phyloP scores from a whole-genome alignment of 192 early-diverging fungal genomes.

The Coemansia sp. region DNA sequence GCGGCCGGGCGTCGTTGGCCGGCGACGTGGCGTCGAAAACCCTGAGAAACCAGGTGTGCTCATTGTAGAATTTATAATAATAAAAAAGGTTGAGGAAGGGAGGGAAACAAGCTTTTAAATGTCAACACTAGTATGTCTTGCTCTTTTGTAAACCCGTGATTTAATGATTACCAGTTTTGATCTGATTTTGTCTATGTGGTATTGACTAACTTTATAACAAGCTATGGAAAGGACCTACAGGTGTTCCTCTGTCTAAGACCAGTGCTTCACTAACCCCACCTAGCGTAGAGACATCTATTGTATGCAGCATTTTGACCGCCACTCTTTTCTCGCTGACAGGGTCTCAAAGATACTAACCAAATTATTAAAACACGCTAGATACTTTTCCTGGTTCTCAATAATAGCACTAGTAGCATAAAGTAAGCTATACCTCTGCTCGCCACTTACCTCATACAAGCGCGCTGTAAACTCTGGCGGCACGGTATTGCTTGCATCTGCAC shows the following conservation, averaged over 20 bases:
- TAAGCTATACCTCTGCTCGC: not conserved
- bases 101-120: too few relatives aligned
- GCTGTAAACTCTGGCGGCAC: not conserved
- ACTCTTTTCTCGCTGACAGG: not conserved
- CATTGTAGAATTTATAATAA: constrained; percentile 11
- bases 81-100: too few relatives aligned
- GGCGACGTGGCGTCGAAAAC: constrained; percentile 44
- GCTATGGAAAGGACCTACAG: too few relatives aligned
- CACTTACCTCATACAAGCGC: too few relatives aligned
- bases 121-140: too few relatives aligned
- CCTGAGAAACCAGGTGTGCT: constrained; percentile 36
- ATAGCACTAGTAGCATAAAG: not conserved
- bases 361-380: not conserved
- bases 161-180: not conserved
- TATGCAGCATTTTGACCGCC: not conserved
- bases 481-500: not conserved
- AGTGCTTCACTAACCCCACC: too few relatives aligned
- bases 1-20: constrained; percentile 48
- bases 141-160: not conserved
- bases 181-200: too few relatives aligned
- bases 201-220: too few relatives aligned
- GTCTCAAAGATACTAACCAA: not conserved
- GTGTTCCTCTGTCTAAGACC: too few relatives aligned
- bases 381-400: not conserved
- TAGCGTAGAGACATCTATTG: not conserved